Evolutionary conservation across 83 land plant species (phyloP), one percentile per base, ranked within the genome.

Genomic region (Picea abies): DNA sequence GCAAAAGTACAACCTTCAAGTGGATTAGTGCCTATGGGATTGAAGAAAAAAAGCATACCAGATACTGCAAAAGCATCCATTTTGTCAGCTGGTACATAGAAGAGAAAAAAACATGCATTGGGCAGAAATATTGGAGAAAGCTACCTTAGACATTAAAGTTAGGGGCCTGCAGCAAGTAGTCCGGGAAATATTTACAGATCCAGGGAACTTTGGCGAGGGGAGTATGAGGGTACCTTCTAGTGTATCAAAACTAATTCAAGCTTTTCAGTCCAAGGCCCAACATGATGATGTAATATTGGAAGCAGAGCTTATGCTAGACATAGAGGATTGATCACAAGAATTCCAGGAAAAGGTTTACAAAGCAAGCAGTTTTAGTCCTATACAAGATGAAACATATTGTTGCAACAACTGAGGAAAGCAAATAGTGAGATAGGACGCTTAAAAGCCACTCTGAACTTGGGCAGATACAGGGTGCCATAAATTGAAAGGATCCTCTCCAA

Each of bases 261-360:
- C 29, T 29, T 29, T 29, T 85, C 91, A 93, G 88, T 70, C 90
- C 71, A 90, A 89, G 72, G 76, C 23, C 4, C 78, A 79, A 32
- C 52, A 44, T 41, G 87, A 84, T 80, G 94, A 88, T 29, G 19
- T 70, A 83, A 22, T 70, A 23, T 37, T n/a, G 9, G 80, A 83
- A 32, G 89, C 85, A 17, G 25, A 79, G 79, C 29, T 29, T 29
- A 29, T 29, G 29, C 29, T 29, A 29, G 29, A 29, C 29, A 56
- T 32, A 79, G 79, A 63, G 26, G 85, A 77, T 68, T 22, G 16
- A 22, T 35, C 82, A 12, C 79, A 12, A 67, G 87, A 86, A 79
- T 20, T 9, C 65, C 39, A 37, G 26, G 68, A 60, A 79, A 79
- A 17, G 41, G 41, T 41, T 11, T 25, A 78, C 3, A 4, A 79